Evolutionary conservation across 2,329 filamentous ascomycete genomes (phyloP).

Genomic region (Myriosclerotinia curreyana): DNA sequence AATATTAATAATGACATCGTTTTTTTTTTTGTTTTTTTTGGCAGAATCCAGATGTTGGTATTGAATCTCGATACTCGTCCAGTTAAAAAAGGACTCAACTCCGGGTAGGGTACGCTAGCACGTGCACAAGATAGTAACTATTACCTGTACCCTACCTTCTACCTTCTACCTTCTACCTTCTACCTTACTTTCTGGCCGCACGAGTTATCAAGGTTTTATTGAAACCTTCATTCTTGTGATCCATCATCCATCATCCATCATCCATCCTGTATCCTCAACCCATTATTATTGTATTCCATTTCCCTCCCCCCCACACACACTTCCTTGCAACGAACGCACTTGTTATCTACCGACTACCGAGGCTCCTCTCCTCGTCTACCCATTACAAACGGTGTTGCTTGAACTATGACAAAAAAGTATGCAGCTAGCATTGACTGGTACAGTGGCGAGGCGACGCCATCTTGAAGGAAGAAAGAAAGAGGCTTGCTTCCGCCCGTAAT

Average conservation of each 20-base stretch:
- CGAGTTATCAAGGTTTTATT: background rate
- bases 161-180: too few species aligned
- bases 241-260: too few species aligned
- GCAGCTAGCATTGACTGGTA: constrained; percentile 2
- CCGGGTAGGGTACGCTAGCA: too few species aligned
- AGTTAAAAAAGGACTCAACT: too few species aligned
- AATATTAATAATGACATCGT: constrained; percentile 19
- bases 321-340: background rate
- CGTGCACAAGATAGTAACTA: too few species aligned
- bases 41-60: constrained; percentile 20
- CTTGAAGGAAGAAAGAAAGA: background rate
- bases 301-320: background rate
- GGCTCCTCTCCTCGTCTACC: background rate
- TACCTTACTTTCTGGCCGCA: too few species aligned
- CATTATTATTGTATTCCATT: constrained; percentile 10
- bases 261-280: too few species aligned
- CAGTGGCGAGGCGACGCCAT: background rate
- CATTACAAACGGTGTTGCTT: background rate
- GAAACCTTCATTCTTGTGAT: constrained; percentile 7
- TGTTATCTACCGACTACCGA: constrained; percentile 2
- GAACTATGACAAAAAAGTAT: background rate
- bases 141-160: too few species aligned
- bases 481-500: background rate
- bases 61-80: background rate
- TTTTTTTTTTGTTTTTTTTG: too few species aligned